Base-by-base conservation (phyloP, 495 filamentous ascomycete genomes). In the Rostrohypoxylon terebratum region DNA sequence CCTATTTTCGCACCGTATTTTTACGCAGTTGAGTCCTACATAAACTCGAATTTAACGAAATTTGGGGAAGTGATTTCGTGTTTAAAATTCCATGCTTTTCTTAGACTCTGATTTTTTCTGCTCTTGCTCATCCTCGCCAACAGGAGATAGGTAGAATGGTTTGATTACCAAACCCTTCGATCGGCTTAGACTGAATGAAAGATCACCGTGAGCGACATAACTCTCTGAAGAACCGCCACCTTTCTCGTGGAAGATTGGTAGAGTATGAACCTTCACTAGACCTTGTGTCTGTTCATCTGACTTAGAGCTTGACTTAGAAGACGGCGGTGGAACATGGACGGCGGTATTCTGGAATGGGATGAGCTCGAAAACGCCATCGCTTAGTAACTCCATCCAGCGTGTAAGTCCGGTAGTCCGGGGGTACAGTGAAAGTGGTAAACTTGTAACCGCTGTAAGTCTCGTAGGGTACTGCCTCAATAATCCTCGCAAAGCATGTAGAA, bases 151-250 rank as follows among this genome's bases (percentile, higher is more conserved):
- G 78, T 91, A 94, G 78, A 92, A 99, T 7, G 93, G 91, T 80
- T 90, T 93, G 68, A 99, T 94, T 68, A 91, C 88, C 73, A 99
- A 90, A 0, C 87, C 86, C 75, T 87, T 93, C 67, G 90, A 90
- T 71, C 92, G 86, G 76, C 93, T 97, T 34, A 98, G 80, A 48
- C 87, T 94, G 80, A 99, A 99, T 14, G 93, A 93, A 79, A 97
- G 85, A 77, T 98, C 93, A 75, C 96, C 91, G 9, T 93, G 90
- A 59, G 90, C 85, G n/a, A 81, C 84, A 55, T 87, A 86, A 45
- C 82, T 83, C 68, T 89, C 91, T 14, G 87, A 91, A 11, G 92
- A 91, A 5, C 93, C 93, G 1, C 89, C 89, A 7, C 96, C 95
- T 69, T 91, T 94, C 79, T 97, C 96, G 45, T 94, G 92, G 59